Evolutionary conservation across 257 asterid species (phyloP).

Genomic region (Lavandula angustifolia): DNA sequence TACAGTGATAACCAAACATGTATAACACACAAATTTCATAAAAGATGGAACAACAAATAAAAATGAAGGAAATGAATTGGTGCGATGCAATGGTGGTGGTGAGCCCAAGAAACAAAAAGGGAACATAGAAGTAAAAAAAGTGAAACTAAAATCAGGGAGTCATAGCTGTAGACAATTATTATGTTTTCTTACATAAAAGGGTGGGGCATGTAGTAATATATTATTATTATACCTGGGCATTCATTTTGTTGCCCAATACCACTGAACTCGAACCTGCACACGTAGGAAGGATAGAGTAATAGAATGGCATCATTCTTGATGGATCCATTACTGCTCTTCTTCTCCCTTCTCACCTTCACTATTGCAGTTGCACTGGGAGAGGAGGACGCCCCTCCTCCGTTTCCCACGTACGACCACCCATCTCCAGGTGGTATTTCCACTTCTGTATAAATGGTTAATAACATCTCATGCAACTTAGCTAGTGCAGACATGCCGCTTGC

Average conservation of each 20-base stretch:
- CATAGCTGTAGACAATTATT: constrained; percentile 20
- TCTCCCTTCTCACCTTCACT: constrained; percentile 31
- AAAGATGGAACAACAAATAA: too few relatives aligned
- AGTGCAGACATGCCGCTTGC: constrained; percentile 36
- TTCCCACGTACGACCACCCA: constrained; percentile 19
- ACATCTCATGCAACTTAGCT: too few relatives aligned
- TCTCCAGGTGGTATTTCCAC: constrained; percentile 33
- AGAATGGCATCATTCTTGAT: constrained; percentile 5
- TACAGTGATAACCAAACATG: too few relatives aligned
- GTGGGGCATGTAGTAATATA: not conserved
- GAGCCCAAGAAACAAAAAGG: constrained; percentile 15
- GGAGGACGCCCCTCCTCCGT: not conserved
- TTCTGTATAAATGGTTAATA: too few relatives aligned
- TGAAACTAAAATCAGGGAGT: constrained; percentile 32
- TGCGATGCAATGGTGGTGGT: not conserved
- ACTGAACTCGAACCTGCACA: too few relatives aligned
- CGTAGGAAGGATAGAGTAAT: not conserved
- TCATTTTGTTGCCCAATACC: too few relatives aligned
- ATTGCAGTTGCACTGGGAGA: constrained; percentile 30
- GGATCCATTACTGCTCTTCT: constrained; percentile 26
- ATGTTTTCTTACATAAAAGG: not conserved
- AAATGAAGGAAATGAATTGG: not conserved
- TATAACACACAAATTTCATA: too few relatives aligned
- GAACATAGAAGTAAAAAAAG: constrained; percentile 34
- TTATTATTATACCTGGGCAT: too few relatives aligned